phyloP scores from a whole-genome alignment of 2,329 filamentous ascomycete species.

The Fusarium sororula region DNA sequence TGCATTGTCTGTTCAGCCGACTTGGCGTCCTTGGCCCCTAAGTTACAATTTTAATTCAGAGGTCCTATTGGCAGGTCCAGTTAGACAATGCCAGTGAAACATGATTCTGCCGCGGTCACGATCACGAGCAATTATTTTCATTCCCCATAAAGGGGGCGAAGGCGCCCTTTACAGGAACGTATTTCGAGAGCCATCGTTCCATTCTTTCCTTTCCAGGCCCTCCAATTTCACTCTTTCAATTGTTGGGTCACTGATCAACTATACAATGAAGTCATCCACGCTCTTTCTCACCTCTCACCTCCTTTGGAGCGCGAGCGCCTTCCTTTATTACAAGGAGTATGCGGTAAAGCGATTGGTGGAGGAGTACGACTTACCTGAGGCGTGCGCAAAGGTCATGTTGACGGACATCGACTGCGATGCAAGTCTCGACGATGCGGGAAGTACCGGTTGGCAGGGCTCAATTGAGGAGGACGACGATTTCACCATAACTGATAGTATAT shows the following conservation, averaged over 20 bases:
- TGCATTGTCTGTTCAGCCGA: background rate
- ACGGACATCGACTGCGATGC: background rate
- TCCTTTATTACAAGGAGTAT: background rate
- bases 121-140: accelerated
- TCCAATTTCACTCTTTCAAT: background rate
- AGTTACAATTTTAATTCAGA: background rate
- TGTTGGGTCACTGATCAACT: accelerated
- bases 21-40: background rate
- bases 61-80: background rate
- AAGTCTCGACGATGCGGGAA: background rate
- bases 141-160: background rate
- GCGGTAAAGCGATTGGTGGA: background rate
- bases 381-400: background rate
- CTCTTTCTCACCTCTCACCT: background rate
- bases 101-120: background rate
- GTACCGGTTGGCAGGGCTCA: background rate
- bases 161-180: accelerated
- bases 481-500: background rate
- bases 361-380: background rate
- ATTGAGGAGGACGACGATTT: background rate
- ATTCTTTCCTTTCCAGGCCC: background rate
- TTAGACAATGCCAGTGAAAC: background rate
- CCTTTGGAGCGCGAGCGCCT: background rate
- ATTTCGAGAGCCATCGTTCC: accelerated
- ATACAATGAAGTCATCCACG: background rate